These are phyloP conservation scores for Termitomyces bulborhizus DNA, from an alignment of 768 basidiomycete genomes.

Conservation along the genomic window DNA sequence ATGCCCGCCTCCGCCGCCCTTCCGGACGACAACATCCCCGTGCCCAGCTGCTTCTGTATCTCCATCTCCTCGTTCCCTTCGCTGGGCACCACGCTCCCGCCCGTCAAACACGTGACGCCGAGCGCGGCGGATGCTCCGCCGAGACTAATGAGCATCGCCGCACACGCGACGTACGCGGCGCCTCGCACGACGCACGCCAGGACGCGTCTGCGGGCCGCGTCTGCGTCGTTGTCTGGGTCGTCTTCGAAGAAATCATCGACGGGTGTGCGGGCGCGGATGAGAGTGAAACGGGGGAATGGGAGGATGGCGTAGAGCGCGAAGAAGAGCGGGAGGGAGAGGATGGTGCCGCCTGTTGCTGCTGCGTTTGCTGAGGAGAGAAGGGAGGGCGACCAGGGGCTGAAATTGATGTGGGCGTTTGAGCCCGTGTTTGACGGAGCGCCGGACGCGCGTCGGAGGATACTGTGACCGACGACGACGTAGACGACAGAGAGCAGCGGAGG, in stretches of 20 bases:
- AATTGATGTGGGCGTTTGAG: too few species aligned
- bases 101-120: not conserved
- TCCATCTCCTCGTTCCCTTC: not conserved
- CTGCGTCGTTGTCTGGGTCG: not conserved
- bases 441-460: conserved; percentile 19
- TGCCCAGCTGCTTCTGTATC: not conserved
- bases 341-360: conserved; percentile 26
- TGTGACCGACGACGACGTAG: conserved; percentile 25
- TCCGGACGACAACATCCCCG: conserved; percentile 18
- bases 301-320: conserved; percentile 25
- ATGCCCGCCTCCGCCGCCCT: conserved; percentile 27
- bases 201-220: too few species aligned
- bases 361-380: conserved; percentile 25
- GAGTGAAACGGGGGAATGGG: conserved; percentile 6
- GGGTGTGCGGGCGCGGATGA: not conserved
- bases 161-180: not conserved
- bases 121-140: not conserved
- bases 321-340: conserved; percentile 27
- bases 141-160: not conserved
- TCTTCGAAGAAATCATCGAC: conserved; percentile 1
- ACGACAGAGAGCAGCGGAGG: conserved; percentile 26
- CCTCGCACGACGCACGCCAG: not conserved
- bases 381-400: conserved; percentile 14
- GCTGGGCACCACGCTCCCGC: too few species aligned
- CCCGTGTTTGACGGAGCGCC: not conserved